Conservation (phyloP, 495 filamentous ascomycete species). For the Penicillium tannophilum region DNA sequence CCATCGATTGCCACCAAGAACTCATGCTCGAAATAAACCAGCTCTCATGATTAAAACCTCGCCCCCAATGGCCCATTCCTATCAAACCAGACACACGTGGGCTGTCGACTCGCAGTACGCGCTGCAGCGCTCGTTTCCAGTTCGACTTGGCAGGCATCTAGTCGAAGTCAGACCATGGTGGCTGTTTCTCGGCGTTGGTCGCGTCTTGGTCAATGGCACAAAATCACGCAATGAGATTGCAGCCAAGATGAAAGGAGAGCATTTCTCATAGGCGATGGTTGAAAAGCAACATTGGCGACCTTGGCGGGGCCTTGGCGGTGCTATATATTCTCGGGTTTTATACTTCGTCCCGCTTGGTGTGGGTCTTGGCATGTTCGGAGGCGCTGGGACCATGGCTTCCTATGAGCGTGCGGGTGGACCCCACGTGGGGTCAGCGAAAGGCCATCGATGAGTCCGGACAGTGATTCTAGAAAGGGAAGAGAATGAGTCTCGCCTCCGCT, state of each 20-base stretch:
- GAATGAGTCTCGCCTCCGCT: neutral
- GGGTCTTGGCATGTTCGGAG: slow-evolving; percentile 17
- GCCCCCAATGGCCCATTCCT: neutral
- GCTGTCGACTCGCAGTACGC: slow-evolving; percentile 16
- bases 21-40: slow-evolving; percentile 6
- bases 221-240: slow-evolving; percentile 20
- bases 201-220: neutral
- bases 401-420: slow-evolving; percentile 10
- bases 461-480: neutral
- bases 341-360: neutral
- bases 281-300: slow-evolving; percentile 21
- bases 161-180: slow-evolving; percentile 15
- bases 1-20: neutral
- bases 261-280: neutral
- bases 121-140: slow-evolving; percentile 9
- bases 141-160: slow-evolving; percentile 23
- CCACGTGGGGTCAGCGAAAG: slow-evolving; percentile 16
- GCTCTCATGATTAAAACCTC: neutral
- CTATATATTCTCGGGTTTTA: slow-evolving; percentile 12
- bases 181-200: slow-evolving; percentile 13
- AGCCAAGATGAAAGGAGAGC: slow-evolving; percentile 3
- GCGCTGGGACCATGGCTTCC: slow-evolving; percentile 19
- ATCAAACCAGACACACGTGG: slow-evolving; percentile 21
- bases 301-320: slow-evolving; percentile 26
- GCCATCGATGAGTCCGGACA: neutral